phyloP scores from a whole-genome alignment of 495 filamentous ascomycete species.

The Talaromyces borbonicus region DNA sequence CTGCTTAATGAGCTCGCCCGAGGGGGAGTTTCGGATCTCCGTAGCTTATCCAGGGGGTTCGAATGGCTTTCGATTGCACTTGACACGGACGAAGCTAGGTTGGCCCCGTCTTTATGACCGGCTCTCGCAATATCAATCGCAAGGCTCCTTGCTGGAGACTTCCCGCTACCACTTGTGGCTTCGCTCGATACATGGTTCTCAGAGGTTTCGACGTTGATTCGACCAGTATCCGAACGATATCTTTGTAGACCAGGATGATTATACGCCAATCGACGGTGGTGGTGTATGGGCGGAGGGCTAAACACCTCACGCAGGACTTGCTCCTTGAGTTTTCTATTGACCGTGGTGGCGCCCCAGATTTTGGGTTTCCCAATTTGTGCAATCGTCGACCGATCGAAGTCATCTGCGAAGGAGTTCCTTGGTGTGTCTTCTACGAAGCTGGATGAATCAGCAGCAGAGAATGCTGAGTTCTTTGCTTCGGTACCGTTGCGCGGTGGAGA shows the following conservation, averaged over 20 bases:
- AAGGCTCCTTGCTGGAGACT: slow-evolving; percentile 14
- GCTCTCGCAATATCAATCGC: slow-evolving; percentile 26
- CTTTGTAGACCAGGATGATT: slow-evolving; percentile 49
- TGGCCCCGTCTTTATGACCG: slow-evolving; percentile 13
- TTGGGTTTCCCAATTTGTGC: slow-evolving; percentile 12
- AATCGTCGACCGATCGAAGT: not conserved
- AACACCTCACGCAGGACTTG: slow-evolving; percentile 95
- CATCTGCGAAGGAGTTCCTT: not conserved
- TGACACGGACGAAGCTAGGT: slow-evolving; percentile 19
- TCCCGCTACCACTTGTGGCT: slow-evolving; percentile 14
- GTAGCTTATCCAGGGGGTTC: slow-evolving; percentile 24
- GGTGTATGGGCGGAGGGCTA: slow-evolving; percentile 67
- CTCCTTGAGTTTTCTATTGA: slow-evolving; percentile 80
- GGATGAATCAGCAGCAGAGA: not conserved
- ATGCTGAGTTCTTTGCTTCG: not conserved
- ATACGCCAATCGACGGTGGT: slow-evolving; percentile 49
- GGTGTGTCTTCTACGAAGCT: slow-evolving; percentile 1
- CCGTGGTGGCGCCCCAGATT: slow-evolving; percentile 84
- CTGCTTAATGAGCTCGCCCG: slow-evolving; percentile 26
- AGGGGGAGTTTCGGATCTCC: slow-evolving; percentile 18
- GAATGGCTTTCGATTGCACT: slow-evolving; percentile 31
- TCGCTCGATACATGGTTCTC: slow-evolving; percentile 14
- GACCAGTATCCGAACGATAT: slow-evolving; percentile 28
- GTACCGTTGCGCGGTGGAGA: not conserved
- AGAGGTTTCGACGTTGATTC: slow-evolving; percentile 22